Evolutionary conservation across 805 yeast genomes (phyloP), one percentile per base, ranked within the genome.

Genomic region (Candida jianshihensis): DNA sequence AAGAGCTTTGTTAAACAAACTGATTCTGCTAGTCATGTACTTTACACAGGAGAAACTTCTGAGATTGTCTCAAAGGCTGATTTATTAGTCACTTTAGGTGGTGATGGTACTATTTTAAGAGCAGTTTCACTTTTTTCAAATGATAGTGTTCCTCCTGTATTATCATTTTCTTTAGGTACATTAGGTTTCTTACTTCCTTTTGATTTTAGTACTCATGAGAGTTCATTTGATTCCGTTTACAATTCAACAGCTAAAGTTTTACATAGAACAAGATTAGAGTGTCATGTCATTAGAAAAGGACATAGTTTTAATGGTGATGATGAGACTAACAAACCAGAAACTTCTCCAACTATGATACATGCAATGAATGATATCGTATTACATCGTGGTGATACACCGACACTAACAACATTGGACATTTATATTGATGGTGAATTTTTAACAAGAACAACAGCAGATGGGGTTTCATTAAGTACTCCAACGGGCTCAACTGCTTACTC

Each of bases 401-500:
- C 86, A 51, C 67, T 90, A 43, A 78, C 92, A 3, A 77, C 83
- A 35, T 64, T 90, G 40, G 96, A 89, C 46, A 79, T 90, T n/a
- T 77, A 70, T 45, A 81, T 89, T 19, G 92, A 89, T 56, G 87
- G 85, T 17, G 81, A 83, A 54, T 82, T 80, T 51, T 63, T 90
- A 36, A 90, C 97, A 7, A 75, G 89, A 36, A 88, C 96, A 5
- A 83, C 90, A 0, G 96, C 94, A 1, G 97, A 90, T 59, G 97
- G 97, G 26, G 71, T 89, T 8, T 75, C 79, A 5, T 68, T 87
- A 31, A 71, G 92, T 3, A 84, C 97, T 0, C 97, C 97, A 14
- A 89, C 97, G 0, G 97, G 97, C 0, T 85, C 95, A 9, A 89
- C 97, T 0, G 96, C 97, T 0, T 89, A 89, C 53, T 84, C 95